Evolutionary conservation across 176 grass and related monocot species (phyloP), one percentile per base, ranked within the genome.

Genomic region (Aegilops tauschii): DNA sequence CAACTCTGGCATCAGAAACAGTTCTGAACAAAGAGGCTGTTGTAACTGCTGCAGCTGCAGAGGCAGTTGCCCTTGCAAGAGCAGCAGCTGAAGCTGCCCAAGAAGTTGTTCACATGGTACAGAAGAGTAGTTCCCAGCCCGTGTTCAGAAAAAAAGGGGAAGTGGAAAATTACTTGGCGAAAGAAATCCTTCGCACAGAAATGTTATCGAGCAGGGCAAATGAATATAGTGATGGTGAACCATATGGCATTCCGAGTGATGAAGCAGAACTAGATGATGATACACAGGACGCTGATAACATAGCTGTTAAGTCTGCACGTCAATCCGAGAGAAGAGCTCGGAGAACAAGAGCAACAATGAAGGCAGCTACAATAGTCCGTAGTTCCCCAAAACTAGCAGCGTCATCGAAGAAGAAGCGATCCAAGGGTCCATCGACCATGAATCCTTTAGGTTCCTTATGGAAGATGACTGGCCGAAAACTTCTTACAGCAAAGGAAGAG

Each of bases 401-500:
- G 16, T 86, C 67, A 6, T 67, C 52, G 18, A 92, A 84, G 87
- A 92, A 92, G 66, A 92, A 84, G 50, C 69, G 84, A 10, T 77
- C 62, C 18, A 89, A 89, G 59, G 82, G 87, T 45, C 30, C 76
- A 69, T 84, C 63, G n/a, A 76, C 89, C 76, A 80, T 86, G 72
- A 89, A 92, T 84, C 91, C 91, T 80, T 92, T 92, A 83, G 84
- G 91, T 84, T 90, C 87, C 45, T 84, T 92, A 31, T 89, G 91
- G 87, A 83, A 89, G 75, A 81, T 89, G 88, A 87, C 91, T 58
- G 85, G 81, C 23, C 61, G 76, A 44, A 89, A 66, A 80, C 87
- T 92, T 90, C 91, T 92, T 84, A 87, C 91, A 84, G 87, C 84
- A 87, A 83, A 86, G 47, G 87, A 92, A 87, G 91, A 90, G 84